Percentiles rank a stretch among this genome's conserved stretches.
Evolutionary conservation across 1,139 yeast genomes (phyloP).

Genomic region (Debaryomyces nepalensis): DNA sequence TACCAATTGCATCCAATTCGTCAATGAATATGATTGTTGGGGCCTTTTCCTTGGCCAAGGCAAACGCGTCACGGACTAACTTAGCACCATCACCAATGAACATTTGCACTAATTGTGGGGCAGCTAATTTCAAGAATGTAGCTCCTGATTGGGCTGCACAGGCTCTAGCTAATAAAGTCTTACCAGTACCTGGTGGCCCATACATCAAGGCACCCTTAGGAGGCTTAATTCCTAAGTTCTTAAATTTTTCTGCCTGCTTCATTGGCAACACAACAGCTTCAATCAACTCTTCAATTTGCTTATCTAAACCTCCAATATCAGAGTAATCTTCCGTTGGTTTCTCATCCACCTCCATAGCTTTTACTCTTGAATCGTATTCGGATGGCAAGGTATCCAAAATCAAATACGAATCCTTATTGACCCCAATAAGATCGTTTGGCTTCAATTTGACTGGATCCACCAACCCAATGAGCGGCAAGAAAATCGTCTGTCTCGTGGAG

Average conservation of each 20-base stretch:
- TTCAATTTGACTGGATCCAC: conserved; percentile 87
- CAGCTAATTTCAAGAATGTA: conserved; percentile 94
- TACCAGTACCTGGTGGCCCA: conserved; percentile 99
- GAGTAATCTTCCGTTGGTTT: conserved; percentile 96
- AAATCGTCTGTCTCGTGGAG: conserved; percentile 95
- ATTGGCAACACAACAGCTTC: conserved; percentile 98
- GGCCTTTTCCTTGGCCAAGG: conserved; percentile 97
- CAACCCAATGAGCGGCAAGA: conserved; percentile 91
- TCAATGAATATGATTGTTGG: conserved; percentile 97
- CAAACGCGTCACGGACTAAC: conserved; percentile 96
- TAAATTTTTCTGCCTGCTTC: conserved; percentile 97
- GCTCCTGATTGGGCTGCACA: conserved; percentile 99
- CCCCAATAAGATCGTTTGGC: conserved; percentile 97
- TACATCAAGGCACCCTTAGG: conserved; percentile 99
- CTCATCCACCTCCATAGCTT: conserved; percentile 99
- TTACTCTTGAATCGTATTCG: conserved; percentile 95
- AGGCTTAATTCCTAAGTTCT: conserved; percentile 89
- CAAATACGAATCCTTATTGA: conserved; percentile 93
- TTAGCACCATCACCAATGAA: conserved; percentile 99
- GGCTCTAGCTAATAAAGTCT: conserved; percentile 94
- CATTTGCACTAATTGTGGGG: conserved; percentile 98
- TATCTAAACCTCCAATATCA: conserved; percentile 97
- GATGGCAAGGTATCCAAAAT: conserved; percentile 94
- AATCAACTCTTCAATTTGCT: conserved; percentile 95
- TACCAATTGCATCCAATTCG: conserved; percentile 98